Percentiles rank a stretch among this genome's conserved stretches.
Evolutionary conservation across 768 basidiomycete genomes (phyloP).

Genomic region (Collybiopsis confluens): DNA sequence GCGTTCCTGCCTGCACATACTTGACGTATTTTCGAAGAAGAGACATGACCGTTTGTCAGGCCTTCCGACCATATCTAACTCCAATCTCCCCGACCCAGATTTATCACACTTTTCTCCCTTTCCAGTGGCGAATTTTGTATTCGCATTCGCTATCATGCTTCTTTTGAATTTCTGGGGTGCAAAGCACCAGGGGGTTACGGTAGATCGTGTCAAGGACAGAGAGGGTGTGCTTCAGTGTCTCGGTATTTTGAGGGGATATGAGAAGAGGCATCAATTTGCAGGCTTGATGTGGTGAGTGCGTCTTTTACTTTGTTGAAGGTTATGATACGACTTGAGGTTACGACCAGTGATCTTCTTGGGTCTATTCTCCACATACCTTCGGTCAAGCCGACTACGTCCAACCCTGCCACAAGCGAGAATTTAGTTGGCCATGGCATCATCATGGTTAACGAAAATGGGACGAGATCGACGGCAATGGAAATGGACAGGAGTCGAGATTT

Average conservation of each 20-base stretch:
- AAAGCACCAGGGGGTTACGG: constrained; percentile 35
- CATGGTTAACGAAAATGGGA: too few species aligned
- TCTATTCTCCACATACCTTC: too few species aligned
- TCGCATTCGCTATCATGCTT: constrained; percentile 40
- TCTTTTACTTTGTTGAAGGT: neutral
- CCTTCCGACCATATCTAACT: neutral
- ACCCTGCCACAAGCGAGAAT: too few species aligned
- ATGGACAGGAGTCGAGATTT: too few species aligned
- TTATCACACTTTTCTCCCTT: neutral
- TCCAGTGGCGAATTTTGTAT: constrained; percentile 14
- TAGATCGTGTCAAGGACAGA: constrained; percentile 42
- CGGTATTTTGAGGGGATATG: neutral
- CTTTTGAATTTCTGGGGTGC: constrained; percentile 47
- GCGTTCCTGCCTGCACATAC: constrained; percentile 50
- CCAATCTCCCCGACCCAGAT: neutral
- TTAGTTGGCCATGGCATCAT: too few species aligned
- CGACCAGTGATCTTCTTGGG: neutral
- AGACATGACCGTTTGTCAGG: constrained; percentile 6
- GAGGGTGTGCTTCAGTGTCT: constrained; percentile 48
- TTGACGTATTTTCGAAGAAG: constrained; percentile 35
- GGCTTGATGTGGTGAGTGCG: constrained; percentile 41
- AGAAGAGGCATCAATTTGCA: constrained; percentile 27
- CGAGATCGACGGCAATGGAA: too few species aligned
- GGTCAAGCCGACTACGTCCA: too few species aligned
- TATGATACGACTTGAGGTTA: neutral